Evolutionary conservation across 495 filamentous ascomycete genomes (phyloP).

Genomic region (Penicillium manginii): DNA sequence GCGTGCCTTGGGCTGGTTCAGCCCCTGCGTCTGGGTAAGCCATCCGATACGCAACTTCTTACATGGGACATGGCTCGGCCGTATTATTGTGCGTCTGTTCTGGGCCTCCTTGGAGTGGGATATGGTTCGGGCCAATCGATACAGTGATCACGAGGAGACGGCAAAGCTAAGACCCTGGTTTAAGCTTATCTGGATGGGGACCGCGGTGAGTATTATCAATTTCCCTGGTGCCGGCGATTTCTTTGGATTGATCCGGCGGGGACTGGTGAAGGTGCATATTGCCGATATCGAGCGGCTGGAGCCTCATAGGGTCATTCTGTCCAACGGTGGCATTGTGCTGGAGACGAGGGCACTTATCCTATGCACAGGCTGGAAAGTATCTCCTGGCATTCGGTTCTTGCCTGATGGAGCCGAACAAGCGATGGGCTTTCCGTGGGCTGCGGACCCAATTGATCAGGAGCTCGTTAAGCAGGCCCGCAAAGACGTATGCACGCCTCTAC

Average conservation of each 20-base stretch:
- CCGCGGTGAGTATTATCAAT: constrained; percentile 16
- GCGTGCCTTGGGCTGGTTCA: constrained; percentile 17
- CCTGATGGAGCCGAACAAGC: constrained; percentile 13
- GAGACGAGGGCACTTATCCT: constrained; percentile 12
- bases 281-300: constrained; percentile 15
- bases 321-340: constrained; percentile 11
- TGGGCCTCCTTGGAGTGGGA: constrained; percentile 14
- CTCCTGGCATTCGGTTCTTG: constrained; percentile 16
- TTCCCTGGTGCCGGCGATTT: constrained; percentile 15
- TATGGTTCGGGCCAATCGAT: constrained; percentile 16
- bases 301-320: constrained; percentile 13
- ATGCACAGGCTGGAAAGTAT: constrained; percentile 17
- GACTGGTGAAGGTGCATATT: constrained; percentile 17
- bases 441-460: constrained; percentile 15
- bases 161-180: constrained; percentile 14
- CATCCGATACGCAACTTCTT: constrained; percentile 15
- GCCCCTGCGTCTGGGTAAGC: constrained; percentile 13
- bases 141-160: constrained; percentile 15
- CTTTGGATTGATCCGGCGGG: constrained; percentile 11
- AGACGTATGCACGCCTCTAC: constrained; percentile 12
- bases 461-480: constrained; percentile 9
- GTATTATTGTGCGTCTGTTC: constrained; percentile 15
- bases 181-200: constrained; percentile 12
- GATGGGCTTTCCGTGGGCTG: constrained; percentile 16
- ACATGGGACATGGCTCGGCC: constrained; percentile 17